phyloP scores from a whole-genome alignment of 1,284 basidiomycete species.

The Sporisorium exsertum region DNA sequence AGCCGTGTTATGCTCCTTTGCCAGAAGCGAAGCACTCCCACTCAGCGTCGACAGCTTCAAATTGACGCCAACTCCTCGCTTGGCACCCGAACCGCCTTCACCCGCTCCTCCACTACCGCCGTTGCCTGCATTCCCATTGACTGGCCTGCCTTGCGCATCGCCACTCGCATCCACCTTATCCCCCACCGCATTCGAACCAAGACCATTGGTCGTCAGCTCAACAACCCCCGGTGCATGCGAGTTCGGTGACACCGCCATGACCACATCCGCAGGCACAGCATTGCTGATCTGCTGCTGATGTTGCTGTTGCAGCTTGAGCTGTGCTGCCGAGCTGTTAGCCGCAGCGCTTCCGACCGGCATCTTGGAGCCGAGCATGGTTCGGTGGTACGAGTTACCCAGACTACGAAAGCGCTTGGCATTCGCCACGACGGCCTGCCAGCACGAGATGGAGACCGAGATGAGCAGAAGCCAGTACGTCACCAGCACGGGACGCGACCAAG shows the following conservation, averaged over 20 bases:
- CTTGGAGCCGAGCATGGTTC: constrained; percentile 31
- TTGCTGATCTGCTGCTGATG: constrained; percentile 28
- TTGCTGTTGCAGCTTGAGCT: constrained; percentile 35
- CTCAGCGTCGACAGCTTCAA: constrained; percentile 34
- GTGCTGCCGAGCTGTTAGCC: constrained; percentile 19
- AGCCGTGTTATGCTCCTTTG: constrained; percentile 45
- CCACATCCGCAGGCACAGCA: constrained; percentile 11
- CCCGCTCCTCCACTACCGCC: constrained; percentile 8
- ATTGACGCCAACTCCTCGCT: constrained; percentile 32
- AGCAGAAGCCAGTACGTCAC: constrained; percentile 87
- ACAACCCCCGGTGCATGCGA: constrained; percentile 43
- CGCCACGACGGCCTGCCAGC: constrained; percentile 77
- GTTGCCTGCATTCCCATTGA: constrained; percentile 1
- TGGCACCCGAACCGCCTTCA: constrained; percentile 10
- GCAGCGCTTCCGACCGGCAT: constrained; percentile 15
- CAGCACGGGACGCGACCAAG: constrained; percentile 85
- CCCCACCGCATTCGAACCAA: constrained; percentile 1
- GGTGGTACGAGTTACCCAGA: constrained; percentile 36
- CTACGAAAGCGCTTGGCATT: constrained; percentile 54
- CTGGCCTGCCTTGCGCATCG: background rate
- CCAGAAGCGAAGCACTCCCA: constrained; percentile 37
- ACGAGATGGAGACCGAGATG: constrained; percentile 85
- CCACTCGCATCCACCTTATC: constrained; percentile 8
- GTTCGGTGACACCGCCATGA: constrained; percentile 20
- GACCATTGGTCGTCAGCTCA: constrained; percentile 17